phyloP scores from a whole-genome alignment of 768 basidiomycete species.

The Leccinellum rugosiceps region DNA sequence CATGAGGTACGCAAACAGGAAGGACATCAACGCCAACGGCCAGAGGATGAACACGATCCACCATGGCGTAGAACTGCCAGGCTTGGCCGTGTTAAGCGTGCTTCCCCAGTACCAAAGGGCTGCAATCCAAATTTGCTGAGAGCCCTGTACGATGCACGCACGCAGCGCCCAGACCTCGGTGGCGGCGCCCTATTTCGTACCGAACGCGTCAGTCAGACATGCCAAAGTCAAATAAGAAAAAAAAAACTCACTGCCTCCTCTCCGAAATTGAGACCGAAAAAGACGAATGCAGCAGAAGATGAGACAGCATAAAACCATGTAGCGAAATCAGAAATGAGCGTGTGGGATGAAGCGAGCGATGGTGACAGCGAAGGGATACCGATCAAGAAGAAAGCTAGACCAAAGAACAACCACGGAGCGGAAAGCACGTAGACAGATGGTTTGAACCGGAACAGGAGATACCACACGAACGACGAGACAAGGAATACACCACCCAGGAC shows the following conservation, averaged over 20 bases:
- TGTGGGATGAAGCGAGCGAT: slow-evolving; percentile 57
- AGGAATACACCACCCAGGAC: slow-evolving; percentile 89
- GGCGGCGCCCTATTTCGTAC: slow-evolving; percentile 66
- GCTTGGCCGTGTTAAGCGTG: slow-evolving; percentile 55
- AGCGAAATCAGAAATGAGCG: slow-evolving; percentile 68
- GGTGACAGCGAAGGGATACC: slow-evolving; percentile 75
- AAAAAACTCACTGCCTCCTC: slow-evolving; percentile 76
- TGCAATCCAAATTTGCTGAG: slow-evolving; percentile 94
- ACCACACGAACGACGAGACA: slow-evolving; percentile 84
- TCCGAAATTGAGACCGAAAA: slow-evolving; percentile 96
- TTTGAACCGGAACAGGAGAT: slow-evolving; percentile 80
- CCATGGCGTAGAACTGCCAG: slow-evolving; percentile 67
- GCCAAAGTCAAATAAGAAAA: neutral
- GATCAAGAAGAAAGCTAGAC: slow-evolving; percentile 86
- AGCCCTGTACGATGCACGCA: slow-evolving; percentile 91
- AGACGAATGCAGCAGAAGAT: slow-evolving; percentile 89
- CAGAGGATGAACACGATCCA: slow-evolving; percentile 80
- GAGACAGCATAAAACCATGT: slow-evolving; percentile 91
- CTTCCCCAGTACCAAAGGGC: slow-evolving; percentile 97
- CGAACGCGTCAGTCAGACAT: slow-evolving; percentile 1
- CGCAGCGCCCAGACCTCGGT: slow-evolving; percentile 93
- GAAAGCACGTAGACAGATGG: slow-evolving; percentile 88
- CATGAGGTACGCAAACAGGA: slow-evolving; percentile 80
- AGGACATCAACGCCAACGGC: slow-evolving; percentile 75
- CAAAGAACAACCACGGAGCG: slow-evolving; percentile 89